phyloP scores from a whole-genome alignment of 768 basidiomycete genomes.

The Trametes gibbosa region DNA sequence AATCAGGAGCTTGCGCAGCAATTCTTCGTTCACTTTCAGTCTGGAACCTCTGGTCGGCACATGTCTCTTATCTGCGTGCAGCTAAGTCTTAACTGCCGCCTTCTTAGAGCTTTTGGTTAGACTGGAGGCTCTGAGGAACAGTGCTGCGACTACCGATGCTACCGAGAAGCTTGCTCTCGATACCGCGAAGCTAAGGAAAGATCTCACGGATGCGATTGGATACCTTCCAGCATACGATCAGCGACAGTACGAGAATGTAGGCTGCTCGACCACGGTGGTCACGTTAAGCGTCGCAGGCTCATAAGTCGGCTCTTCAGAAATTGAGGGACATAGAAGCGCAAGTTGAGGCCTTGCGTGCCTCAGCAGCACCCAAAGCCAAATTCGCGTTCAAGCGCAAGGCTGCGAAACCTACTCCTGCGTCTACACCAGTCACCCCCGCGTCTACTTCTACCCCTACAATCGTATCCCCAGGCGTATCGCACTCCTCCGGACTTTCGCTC shows the following conservation, averaged over 20 bases:
- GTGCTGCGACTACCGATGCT: constrained; percentile 22
- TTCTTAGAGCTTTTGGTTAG: constrained; percentile 47
- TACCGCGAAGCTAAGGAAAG: constrained; percentile 58
- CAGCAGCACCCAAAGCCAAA: constrained; percentile 49
- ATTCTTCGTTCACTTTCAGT: constrained; percentile 51
- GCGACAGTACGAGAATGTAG: constrained; percentile 64
- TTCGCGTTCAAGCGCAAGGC: constrained; percentile 65
- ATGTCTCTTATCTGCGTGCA: constrained; percentile 14
- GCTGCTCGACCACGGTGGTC: constrained; percentile 22
- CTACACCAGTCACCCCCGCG: neutral
- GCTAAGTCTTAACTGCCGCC: constrained; percentile 8
- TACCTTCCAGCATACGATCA: constrained; percentile 74
- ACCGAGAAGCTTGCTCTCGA: constrained; percentile 47
- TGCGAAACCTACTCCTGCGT: constrained; percentile 16
- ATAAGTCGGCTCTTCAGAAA: constrained; percentile 45
- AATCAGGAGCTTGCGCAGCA: constrained; percentile 45
- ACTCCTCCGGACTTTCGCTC: constrained; percentile 38
- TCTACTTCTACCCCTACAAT: neutral
- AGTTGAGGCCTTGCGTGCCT: constrained; percentile 49
- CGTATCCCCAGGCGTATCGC: neutral
- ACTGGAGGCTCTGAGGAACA: constrained; percentile 39
- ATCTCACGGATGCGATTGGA: constrained; percentile 59
- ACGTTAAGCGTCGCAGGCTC: neutral
- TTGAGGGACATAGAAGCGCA: constrained; percentile 57
- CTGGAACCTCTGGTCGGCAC: constrained; percentile 48